Evolutionary conservation across 139 green algal species (phyloP).

Genomic region (Chlorella ohadii): DNA sequence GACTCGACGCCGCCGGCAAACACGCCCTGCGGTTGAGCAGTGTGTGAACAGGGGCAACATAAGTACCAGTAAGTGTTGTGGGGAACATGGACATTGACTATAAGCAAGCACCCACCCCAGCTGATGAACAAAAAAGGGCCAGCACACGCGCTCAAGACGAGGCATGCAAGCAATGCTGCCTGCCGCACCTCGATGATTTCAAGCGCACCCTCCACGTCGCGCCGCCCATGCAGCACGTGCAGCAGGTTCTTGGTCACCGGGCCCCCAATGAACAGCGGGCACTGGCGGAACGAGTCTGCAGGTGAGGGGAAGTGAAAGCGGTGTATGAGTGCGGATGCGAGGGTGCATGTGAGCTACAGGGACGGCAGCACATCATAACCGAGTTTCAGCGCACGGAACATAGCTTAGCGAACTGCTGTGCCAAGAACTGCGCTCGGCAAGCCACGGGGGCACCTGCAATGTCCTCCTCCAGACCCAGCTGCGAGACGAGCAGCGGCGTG

Average conservation of each 20-base stretch:
- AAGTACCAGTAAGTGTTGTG: too few relatives aligned
- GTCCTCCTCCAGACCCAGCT: conserved; percentile 42
- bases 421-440: too few relatives aligned
- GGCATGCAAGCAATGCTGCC: neutral
- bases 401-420: too few relatives aligned
- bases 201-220: conserved; percentile 31
- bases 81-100: too few relatives aligned
- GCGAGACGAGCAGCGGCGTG: conserved; percentile 34
- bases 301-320: neutral
- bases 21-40: conserved; percentile 15
- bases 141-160: too few relatives aligned
- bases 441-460: conserved; percentile 23
- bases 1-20: conserved; percentile 52
- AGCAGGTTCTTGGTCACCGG: conserved; percentile 42
- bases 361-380: too few relatives aligned
- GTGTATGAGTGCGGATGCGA: too few relatives aligned
- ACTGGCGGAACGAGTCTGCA: conserved; percentile 39
- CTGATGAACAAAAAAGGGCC: too few relatives aligned
- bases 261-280: conserved; percentile 48
- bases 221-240: conserved; percentile 49
- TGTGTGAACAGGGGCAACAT: neutral
- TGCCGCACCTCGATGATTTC: conserved; percentile 41
- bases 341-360: too few relatives aligned
- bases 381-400: too few relatives aligned
- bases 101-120: too few relatives aligned